Base-by-base conservation (phyloP, 2,329 filamentous ascomycete genomes). In the Colletotrichum abscissum region DNA sequence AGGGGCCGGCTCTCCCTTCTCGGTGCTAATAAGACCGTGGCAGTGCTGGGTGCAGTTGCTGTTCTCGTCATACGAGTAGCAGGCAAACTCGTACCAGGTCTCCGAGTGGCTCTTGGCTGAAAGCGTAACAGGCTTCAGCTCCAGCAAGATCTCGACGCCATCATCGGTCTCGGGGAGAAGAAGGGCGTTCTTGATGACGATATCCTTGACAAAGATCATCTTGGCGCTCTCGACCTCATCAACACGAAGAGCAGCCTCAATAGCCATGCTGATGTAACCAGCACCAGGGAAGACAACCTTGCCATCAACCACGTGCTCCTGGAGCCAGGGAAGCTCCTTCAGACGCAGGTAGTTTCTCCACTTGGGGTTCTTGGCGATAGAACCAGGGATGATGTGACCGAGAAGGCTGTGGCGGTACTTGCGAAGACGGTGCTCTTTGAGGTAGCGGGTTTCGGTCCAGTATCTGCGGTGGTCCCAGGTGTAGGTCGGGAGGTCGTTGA, bases 251-350 rank as follows among this genome's bases (percentile, higher is more conserved):
- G 69, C 73, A 9, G 79, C 80, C 68, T 81, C 79, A 4, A 81
- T 78, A 3, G 78, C 80, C 75, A 81, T 80, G 72, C 57, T 77
- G 11, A 83, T 72, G 63, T 82, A 83, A 8, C 77, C 82, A 1
- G 82, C 79, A 11, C 69, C 78, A 2, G 82, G 81, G 67, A 82
- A 83, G 0, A 84, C 75, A 11, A 80, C 68, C 12, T 77, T 70
- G 0, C 75, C 75, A 26, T 78, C 74, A 11, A 83, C 76, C 5
- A 71, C 67, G 65, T 85, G 83, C 46, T 82, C 81, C 2, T 69
- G 69, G 7, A 85, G 65, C 83, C 82, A 84, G 1, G 80, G 78
- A 0, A 80, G 69, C 59, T 82, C 78, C 14, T 78, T 78, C 3
- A 80, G 67, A 1, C 69, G 70, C 3, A 84, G 67, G 3, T 78